Conservation (phyloP, 1,284 basidiomycete species). For the Microbotryum scabiosae region DNA sequence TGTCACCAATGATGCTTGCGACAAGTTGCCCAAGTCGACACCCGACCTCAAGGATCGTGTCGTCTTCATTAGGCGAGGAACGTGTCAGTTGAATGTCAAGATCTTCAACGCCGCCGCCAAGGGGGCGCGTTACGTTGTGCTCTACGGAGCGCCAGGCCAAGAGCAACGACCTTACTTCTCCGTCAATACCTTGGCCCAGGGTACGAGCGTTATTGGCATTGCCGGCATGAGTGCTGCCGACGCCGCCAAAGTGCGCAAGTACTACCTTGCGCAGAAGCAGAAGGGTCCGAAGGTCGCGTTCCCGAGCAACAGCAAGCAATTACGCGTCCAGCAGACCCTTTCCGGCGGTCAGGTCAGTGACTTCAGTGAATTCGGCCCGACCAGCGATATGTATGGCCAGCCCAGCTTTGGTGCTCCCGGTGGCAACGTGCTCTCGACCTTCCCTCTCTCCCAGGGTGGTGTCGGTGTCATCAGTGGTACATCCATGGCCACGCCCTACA, state of each 20-base stretch:
- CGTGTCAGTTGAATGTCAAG: slow-evolving; percentile 35
- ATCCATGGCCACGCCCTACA: slow-evolving; percentile 35
- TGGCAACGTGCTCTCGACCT: slow-evolving; percentile 52
- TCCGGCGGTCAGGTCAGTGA: slow-evolving; percentile 47
- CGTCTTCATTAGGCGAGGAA: slow-evolving; percentile 50
- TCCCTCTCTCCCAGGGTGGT: slow-evolving; percentile 46
- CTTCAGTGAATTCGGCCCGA: slow-evolving; percentile 53
- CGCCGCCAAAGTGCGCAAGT: too few relatives aligned
- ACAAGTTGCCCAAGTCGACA: slow-evolving; percentile 48
- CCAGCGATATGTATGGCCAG: slow-evolving; percentile 54
- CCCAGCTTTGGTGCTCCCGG: slow-evolving; percentile 55
- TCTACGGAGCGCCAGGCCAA: too few relatives aligned
- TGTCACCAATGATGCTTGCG: slow-evolving; percentile 49
- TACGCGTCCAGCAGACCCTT: not conserved
- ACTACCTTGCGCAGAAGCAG: too few relatives aligned
- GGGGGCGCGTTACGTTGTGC: not conserved
- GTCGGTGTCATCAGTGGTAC: slow-evolving; percentile 46
- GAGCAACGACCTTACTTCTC: too few relatives aligned
- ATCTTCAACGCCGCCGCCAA: slow-evolving; percentile 8
- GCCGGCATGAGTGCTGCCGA: too few relatives aligned
- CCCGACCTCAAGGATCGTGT: slow-evolving; percentile 49
- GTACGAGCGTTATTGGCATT: too few relatives aligned
- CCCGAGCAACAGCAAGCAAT: slow-evolving; percentile 37
- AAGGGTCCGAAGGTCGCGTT: too few relatives aligned
- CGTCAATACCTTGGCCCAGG: too few relatives aligned